phyloP scores from a whole-genome alignment of 495 filamentous ascomycete species.

The Sporormia fimetaria region DNA sequence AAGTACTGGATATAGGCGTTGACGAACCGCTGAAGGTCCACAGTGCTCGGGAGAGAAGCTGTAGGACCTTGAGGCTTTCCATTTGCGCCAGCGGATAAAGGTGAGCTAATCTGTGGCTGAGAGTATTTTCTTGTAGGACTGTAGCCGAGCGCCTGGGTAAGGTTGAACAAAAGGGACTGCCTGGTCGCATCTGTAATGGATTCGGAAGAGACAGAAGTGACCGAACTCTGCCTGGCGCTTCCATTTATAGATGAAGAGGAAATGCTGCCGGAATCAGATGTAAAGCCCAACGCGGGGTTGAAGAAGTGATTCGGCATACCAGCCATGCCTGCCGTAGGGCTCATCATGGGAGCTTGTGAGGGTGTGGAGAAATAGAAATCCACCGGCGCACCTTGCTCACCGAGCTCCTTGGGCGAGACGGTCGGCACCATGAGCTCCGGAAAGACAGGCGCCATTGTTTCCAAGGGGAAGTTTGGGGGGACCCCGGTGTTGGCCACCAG shows the following conservation, averaged over 20 bases:
- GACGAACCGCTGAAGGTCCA: constrained; percentile 85
- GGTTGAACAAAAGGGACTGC: constrained; percentile 69
- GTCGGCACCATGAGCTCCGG: constrained; percentile 26
- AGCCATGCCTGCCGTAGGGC: constrained; percentile 24
- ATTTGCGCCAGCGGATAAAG: constrained; percentile 45
- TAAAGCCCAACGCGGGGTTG: constrained; percentile 40
- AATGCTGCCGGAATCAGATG: constrained; percentile 52
- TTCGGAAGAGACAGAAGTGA: constrained; percentile 55
- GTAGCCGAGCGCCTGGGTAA: constrained; percentile 65
- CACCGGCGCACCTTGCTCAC: constrained; percentile 20
- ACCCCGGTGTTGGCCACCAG: constrained; percentile 51
- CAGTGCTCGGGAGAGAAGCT: constrained; percentile 62
- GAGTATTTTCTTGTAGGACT: constrained; percentile 59
- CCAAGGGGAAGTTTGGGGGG: constrained; percentile 51
- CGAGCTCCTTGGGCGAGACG: constrained; percentile 23
- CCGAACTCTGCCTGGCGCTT: constrained; percentile 50
- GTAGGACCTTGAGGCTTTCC: constrained; percentile 30
- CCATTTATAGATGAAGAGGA: constrained; percentile 50
- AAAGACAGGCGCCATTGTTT: constrained; percentile 34
- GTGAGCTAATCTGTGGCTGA: constrained; percentile 55
- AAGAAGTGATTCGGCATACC: constrained; percentile 35
- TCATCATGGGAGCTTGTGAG: constrained; percentile 14
- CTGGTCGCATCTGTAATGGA: constrained; percentile 91
- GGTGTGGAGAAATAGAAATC: constrained; percentile 31
- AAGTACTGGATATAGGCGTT: constrained; percentile 87